Evolutionary conservation across 306 rosid genomes (phyloP).

Genomic region (Casuarina glauca): DNA sequence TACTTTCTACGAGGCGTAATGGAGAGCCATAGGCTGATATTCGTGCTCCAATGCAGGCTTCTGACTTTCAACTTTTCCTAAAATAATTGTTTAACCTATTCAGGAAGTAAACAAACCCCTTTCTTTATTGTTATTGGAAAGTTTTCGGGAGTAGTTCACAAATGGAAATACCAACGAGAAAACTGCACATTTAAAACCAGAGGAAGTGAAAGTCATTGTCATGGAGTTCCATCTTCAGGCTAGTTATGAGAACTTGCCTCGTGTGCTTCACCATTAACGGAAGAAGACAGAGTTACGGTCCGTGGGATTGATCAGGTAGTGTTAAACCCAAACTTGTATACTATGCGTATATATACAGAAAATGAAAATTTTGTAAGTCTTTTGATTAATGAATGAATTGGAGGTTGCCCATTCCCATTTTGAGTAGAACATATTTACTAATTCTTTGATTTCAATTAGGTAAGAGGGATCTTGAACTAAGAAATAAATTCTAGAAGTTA

Average conservation of each 20-base stretch:
- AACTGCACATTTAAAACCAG: background rate
- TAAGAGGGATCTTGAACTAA: too few species aligned
- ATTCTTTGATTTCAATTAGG: too few species aligned
- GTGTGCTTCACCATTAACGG: background rate
- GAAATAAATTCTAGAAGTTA: too few species aligned
- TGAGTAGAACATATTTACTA: too few species aligned
- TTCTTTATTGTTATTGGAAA: slow-evolving; percentile 8
- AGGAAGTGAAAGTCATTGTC: background rate
- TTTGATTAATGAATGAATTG: too few species aligned
- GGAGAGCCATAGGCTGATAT: slow-evolving; percentile 39
- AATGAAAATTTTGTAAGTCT: too few species aligned
- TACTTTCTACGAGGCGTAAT: slow-evolving; percentile 37
- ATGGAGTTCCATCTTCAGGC: background rate
- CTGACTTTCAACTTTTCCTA: slow-evolving; percentile 11
- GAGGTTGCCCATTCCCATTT: too few species aligned
- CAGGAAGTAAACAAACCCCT: slow-evolving; percentile 18
- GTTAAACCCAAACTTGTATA: too few species aligned
- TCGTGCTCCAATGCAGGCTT: slow-evolving; percentile 19
- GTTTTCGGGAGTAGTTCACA: background rate
- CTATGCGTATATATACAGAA: too few species aligned
- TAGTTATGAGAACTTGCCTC: background rate
- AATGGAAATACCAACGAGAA: background rate
- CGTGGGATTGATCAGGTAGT: too few species aligned
- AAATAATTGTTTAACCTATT: background rate
- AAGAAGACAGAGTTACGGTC: background rate